Percentiles rank a stretch among this genome's conserved stretches.
Evolutionary conservation across 2,329 filamentous ascomycete species (phyloP).

Genomic region (Aureobasidium sp.): DNA sequence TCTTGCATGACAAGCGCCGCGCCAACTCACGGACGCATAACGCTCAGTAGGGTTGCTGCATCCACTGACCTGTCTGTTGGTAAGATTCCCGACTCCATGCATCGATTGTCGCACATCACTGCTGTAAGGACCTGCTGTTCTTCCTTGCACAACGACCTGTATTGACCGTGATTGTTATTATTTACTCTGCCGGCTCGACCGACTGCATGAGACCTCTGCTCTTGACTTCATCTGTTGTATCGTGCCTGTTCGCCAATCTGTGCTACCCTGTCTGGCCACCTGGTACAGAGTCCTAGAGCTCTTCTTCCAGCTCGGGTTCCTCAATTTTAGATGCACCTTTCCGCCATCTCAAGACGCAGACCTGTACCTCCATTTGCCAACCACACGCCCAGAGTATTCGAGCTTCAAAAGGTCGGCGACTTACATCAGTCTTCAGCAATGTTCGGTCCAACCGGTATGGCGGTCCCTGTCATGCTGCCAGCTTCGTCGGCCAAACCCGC

Average conservation of each 20-base stretch:
- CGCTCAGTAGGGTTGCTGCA: background rate
- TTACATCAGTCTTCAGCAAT: slow-evolving; percentile 21
- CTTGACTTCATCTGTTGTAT: background rate
- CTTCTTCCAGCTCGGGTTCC: background rate
- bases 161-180: background rate
- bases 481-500: slow-evolving; percentile 1
- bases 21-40: background rate
- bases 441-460: slow-evolving; percentile 18
- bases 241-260: background rate
- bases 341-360: slow-evolving; percentile 25
- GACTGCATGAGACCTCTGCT: background rate
- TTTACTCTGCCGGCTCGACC: background rate
- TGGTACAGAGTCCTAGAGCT: background rate
- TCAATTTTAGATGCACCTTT: slow-evolving; percentile 28
- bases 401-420: slow-evolving; percentile 22
- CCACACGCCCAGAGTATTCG: slow-evolving; percentile 28
- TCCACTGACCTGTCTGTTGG: slow-evolving; percentile 7
- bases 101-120: slow-evolving; percentile 11
- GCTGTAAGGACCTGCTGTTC: slow-evolving; percentile 1
- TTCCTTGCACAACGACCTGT: slow-evolving; percentile 8
- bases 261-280: background rate
- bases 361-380: slow-evolving; percentile 27
- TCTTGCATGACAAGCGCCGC: slow-evolving; percentile 9
- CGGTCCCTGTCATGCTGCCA: slow-evolving; percentile 15
- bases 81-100: background rate